Conservation (phyloP, 2,329 filamentous ascomycete species). For the Ilyonectria sp. region DNA sequence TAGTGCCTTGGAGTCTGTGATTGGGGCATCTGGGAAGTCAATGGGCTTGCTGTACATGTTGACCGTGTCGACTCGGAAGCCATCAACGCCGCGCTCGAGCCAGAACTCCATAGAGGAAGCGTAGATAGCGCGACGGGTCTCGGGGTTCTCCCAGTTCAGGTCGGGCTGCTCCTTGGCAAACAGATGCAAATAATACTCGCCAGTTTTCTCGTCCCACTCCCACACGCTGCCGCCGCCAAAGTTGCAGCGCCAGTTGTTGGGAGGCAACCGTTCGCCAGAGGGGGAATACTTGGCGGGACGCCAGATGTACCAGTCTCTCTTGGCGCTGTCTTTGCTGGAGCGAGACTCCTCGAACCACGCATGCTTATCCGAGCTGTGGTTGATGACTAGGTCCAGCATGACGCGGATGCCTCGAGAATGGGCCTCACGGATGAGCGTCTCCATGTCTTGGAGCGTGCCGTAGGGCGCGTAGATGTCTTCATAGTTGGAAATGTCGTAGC, state of each 20-base stretch:
- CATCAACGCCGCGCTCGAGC: slow-evolving; percentile 80
- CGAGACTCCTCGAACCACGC: slow-evolving; percentile 47
- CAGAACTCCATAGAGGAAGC: slow-evolving; percentile 83
- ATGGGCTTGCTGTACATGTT: slow-evolving; percentile 79
- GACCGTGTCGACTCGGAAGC: slow-evolving; percentile 83
- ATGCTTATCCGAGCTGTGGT: slow-evolving; percentile 45
- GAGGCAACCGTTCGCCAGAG: slow-evolving; percentile 75
- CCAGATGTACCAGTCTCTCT: slow-evolving; percentile 76
- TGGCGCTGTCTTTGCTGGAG: slow-evolving; percentile 35
- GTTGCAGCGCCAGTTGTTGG: slow-evolving; percentile 81
- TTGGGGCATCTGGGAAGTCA: slow-evolving; percentile 70
- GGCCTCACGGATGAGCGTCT: slow-evolving; percentile 42
- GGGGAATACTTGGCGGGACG: slow-evolving; percentile 65
- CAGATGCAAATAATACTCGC: slow-evolving; percentile 83
- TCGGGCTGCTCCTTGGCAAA: slow-evolving; percentile 85
- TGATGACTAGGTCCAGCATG: slow-evolving; percentile 46
- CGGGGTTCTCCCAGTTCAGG: slow-evolving; percentile 86
- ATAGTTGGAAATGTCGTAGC: slow-evolving; percentile 46
- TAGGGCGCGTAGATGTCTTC: slow-evolving; percentile 45
- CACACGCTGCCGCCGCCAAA: slow-evolving; percentile 74
- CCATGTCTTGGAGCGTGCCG: slow-evolving; percentile 46
- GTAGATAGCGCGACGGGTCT: slow-evolving; percentile 79
- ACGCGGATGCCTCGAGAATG: slow-evolving; percentile 43
- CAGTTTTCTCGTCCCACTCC: slow-evolving; percentile 80
- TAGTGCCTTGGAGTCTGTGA: slow-evolving; percentile 61